These are phyloP conservation scores for Panicum miliaceum DNA, from an alignment of 176 grass and related monocot genomes.

Conservation along the genomic window DNA sequence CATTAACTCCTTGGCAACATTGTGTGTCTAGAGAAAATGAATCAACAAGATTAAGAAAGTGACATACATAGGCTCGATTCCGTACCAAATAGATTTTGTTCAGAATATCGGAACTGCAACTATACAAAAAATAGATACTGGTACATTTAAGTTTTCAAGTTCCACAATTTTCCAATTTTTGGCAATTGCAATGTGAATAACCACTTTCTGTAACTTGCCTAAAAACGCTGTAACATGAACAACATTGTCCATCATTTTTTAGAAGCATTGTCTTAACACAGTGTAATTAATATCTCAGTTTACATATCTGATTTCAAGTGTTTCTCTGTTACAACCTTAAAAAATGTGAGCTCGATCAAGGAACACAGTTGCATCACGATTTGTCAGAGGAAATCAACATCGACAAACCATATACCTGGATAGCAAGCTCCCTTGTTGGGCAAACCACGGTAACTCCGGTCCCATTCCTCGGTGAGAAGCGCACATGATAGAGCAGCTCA, in stretches of 20 bases:
- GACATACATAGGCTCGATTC: neutral
- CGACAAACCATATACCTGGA: conserved; percentile 55
- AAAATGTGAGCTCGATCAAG: neutral
- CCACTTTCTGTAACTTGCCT: neutral
- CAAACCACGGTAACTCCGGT: conserved; percentile 77
- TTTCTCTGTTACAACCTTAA: neutral
- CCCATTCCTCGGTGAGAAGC: conserved; percentile 64
- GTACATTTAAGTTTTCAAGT: neutral
- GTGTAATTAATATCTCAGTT: neutral
- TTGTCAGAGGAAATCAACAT: neutral
- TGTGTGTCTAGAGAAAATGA: conserved; percentile 74
- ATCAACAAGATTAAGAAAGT: neutral
- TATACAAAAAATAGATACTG: neutral
- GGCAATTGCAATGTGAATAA: neutral
- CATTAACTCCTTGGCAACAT: conserved; percentile 91
- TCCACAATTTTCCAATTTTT: neutral
- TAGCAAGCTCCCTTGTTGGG: conserved; percentile 80
- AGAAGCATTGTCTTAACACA: neutral
- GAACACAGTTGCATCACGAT: neutral
- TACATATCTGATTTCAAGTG: neutral
- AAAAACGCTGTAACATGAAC: neutral
- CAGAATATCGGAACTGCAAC: neutral
- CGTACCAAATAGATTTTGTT: neutral
- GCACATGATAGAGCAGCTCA: conserved; percentile 60
- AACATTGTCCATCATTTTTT: neutral